These are phyloP conservation scores for Komagataella pastoris DNA, from an alignment of 805 yeast genomes.

Conservation along the genomic window DNA sequence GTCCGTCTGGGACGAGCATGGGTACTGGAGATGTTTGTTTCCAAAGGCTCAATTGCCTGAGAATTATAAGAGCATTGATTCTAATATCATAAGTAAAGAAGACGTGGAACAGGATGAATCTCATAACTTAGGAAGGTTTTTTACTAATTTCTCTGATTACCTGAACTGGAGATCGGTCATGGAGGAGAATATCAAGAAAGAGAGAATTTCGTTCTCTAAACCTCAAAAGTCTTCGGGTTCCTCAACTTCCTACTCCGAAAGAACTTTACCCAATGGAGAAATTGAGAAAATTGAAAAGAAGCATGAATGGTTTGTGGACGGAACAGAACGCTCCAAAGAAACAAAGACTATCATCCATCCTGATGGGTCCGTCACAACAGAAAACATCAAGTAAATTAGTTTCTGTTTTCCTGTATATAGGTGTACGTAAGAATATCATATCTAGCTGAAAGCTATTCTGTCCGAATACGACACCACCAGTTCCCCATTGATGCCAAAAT, in stretches of 20 bases:
- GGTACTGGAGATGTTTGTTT: slow-evolving; percentile 85
- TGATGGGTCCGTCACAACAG: neutral
- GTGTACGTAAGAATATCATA: neutral
- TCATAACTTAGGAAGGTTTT: slow-evolving; percentile 44
- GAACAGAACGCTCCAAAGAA: slow-evolving; percentile 23
- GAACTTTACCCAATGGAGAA: slow-evolving; percentile 27
- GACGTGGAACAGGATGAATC: slow-evolving; percentile 33
- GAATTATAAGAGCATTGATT: slow-evolving; percentile 7
- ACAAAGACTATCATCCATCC: slow-evolving; percentile 12
- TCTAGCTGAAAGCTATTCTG: slow-evolving; percentile 31
- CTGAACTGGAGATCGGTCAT: slow-evolving; percentile 56
- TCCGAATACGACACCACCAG: slow-evolving; percentile 31
- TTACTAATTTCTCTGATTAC: slow-evolving; percentile 49
- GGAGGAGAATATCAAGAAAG: slow-evolving; percentile 27
- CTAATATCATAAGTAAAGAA: slow-evolving; percentile 36
- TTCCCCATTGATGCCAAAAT: slow-evolving; percentile 23
- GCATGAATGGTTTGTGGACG: slow-evolving; percentile 27
- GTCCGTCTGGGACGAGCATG: slow-evolving; percentile 70
- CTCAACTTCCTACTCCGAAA: slow-evolving; percentile 20
- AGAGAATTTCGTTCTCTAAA: slow-evolving; percentile 11
- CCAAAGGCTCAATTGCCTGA: slow-evolving; percentile 35
- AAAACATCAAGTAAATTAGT: neutral
- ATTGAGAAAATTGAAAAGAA: slow-evolving; percentile 23
- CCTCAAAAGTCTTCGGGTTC: slow-evolving; percentile 20
- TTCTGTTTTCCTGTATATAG: neutral